phyloP scores from a whole-genome alignment of 495 filamentous ascomycete species.

The Penicillium ucsense region DNA sequence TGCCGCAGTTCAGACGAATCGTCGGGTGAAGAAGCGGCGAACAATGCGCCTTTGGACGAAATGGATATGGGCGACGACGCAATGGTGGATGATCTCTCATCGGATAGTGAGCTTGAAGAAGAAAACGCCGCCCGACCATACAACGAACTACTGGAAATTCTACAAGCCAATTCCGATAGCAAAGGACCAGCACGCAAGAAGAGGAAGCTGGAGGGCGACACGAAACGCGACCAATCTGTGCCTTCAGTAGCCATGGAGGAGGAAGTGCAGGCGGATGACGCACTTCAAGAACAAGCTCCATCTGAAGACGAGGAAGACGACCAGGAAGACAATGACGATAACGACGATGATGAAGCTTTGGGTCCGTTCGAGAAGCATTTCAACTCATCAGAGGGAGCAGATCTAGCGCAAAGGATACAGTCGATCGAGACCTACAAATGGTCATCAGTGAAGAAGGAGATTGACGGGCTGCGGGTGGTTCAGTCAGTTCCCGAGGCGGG shows the following conservation, averaged over 20 bases:
- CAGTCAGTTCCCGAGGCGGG: conserved; percentile 30
- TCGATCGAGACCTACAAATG: conserved; percentile 47
- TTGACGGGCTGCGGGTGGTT: conserved; percentile 37
- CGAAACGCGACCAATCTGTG: conserved; percentile 7
- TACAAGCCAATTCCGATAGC: conserved; percentile 39
- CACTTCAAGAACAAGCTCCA: conserved; percentile 26
- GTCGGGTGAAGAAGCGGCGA: conserved; percentile 17
- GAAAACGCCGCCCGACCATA: conserved; percentile 43
- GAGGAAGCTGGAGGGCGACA: conserved; percentile 49
- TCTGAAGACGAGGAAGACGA: conserved; percentile 35
- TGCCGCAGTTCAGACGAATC: conserved; percentile 24
- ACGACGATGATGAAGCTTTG: conserved; percentile 29
- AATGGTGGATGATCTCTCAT: conserved; percentile 25
- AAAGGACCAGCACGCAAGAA: conserved; percentile 53
- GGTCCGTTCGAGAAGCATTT: conserved; percentile 83
- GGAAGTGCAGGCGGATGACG: conserved; percentile 18
- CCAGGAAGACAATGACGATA: conserved; percentile 11
- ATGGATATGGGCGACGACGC: conserved; percentile 16
- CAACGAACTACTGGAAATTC: conserved; percentile 54
- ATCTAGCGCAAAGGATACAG: conserved; percentile 44
- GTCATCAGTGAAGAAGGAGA: conserved; percentile 32
- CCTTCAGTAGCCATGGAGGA: conserved; percentile 14
- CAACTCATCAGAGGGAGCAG: conserved; percentile 46
- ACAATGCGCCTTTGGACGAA: conserved; percentile 13
- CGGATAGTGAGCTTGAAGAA: conserved; percentile 40